Percentiles rank a stretch among this genome's conserved stretches.
Conservation (phyloP, 176 grass and related monocot genomes). For the Zea luxurians region DNA sequence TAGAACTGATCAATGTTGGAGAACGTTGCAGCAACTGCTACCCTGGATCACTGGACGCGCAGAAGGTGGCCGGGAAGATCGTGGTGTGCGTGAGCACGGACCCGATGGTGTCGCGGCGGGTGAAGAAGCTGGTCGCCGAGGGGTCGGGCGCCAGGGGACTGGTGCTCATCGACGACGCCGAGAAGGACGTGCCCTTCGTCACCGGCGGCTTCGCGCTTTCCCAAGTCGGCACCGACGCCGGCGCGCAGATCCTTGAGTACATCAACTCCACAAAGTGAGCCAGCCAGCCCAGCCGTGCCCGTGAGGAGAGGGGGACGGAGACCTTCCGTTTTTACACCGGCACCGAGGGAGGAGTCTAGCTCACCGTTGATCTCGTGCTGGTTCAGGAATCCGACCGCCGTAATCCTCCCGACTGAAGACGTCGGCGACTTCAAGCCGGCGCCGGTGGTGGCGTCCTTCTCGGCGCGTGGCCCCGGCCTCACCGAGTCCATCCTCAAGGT, state of each 20-base stretch:
- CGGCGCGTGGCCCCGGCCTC: conserved; percentile 70
- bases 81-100: conserved; percentile 73
- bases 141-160: conserved; percentile 55
- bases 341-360: neutral
- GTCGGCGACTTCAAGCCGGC: conserved; percentile 69
- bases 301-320: neutral
- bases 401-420: conserved; percentile 69
- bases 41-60: conserved; percentile 79
- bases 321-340: neutral
- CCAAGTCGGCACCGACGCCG: conserved; percentile 66
- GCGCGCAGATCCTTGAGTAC: conserved; percentile 80
- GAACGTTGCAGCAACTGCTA: conserved; percentile 66
- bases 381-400: conserved; percentile 67
- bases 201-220: conserved; percentile 76
- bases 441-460: conserved; percentile 83
- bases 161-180: conserved; percentile 68
- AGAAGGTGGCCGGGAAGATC: conserved; percentile 84
- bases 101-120: conserved; percentile 60
- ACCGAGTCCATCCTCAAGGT: conserved; percentile 91
- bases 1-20: neutral
- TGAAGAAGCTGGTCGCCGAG: conserved; percentile 81
- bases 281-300: neutral
- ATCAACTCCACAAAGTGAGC: conserved; percentile 83
- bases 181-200: conserved; percentile 69
- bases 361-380: neutral